Percentiles rank a stretch among this genome's conserved stretches.
Evolutionary conservation across 129 eudicot genomes (phyloP).

Genomic region (Gnaphalium uliginosum): DNA sequence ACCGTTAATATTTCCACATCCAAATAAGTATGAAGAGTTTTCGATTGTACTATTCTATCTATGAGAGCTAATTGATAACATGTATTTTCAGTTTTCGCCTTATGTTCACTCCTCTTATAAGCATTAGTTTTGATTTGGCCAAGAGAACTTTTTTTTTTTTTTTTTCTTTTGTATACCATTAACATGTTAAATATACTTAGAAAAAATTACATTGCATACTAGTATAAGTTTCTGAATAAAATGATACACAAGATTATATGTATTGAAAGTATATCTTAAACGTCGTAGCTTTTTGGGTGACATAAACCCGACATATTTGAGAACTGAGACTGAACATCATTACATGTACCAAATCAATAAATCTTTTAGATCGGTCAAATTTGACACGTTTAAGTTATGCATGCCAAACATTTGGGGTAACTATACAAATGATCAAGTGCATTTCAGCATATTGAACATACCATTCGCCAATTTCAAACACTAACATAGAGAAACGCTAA

Average conservation of each 20-base stretch:
- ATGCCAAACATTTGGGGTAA: background rate
- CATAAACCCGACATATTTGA: background rate
- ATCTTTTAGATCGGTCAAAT: background rate
- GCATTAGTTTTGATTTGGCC: background rate
- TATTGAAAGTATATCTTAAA: no score
- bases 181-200: no score
- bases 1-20: background rate
- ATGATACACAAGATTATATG: no score
- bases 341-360: background rate
- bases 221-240: no score
- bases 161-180: no score
- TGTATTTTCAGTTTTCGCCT: background rate
- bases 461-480: background rate
- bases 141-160: no score
- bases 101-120: background rate
- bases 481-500: background rate
- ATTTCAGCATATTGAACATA: background rate
- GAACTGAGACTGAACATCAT: background rate
- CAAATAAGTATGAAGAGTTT: constrained; percentile 1
- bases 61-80: background rate
- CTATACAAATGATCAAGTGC: no score
- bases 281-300: background rate
- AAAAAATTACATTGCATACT: no score
- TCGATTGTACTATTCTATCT: background rate
- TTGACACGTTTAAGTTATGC: background rate